Evolutionary conservation across 2,329 filamentous ascomycete species (phyloP).

Genomic region (Cadophora malorum): DNA sequence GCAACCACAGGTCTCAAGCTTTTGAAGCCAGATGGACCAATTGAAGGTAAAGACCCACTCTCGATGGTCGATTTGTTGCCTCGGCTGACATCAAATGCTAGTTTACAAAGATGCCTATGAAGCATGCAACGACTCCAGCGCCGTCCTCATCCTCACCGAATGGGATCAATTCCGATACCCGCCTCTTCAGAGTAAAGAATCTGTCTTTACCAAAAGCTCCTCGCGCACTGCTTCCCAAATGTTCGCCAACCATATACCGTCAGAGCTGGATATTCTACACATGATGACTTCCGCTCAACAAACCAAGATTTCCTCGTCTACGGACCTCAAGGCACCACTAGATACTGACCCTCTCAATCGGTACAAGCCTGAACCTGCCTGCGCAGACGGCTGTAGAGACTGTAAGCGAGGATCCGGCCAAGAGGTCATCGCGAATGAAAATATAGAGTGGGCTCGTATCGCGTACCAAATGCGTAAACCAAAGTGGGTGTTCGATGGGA

Average conservation of each 20-base stretch:
- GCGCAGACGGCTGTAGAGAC: slow-evolving; percentile 18
- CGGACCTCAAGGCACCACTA: slow-evolving; percentile 3
- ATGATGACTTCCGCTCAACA: slow-evolving; percentile 13
- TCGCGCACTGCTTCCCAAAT: not conserved
- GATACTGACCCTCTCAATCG: slow-evolving; percentile 10
- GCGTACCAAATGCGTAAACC: slow-evolving; percentile 17
- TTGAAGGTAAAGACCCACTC: slow-evolving; percentile 14
- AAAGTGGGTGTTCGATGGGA: slow-evolving; percentile 20
- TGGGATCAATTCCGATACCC: slow-evolving; percentile 22
- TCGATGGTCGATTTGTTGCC: not conserved
- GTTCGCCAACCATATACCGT: not conserved
- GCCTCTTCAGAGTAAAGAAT: slow-evolving; percentile 11
- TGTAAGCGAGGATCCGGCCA: slow-evolving; percentile 14
- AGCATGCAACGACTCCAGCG: slow-evolving; percentile 17
- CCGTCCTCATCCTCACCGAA: slow-evolving; percentile 15
- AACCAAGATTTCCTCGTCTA: not conserved
- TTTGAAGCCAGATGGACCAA: slow-evolving; percentile 20
- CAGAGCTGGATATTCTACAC: slow-evolving; percentile 16
- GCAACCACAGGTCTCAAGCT: slow-evolving; percentile 21
- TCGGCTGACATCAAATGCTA: not conserved
- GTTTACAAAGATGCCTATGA: slow-evolving; percentile 18
- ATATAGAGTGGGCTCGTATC: slow-evolving; percentile 16
- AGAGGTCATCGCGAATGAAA: slow-evolving; percentile 19
- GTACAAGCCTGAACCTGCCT: slow-evolving; percentile 18
- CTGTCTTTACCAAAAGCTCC: slow-evolving; percentile 7